These are phyloP conservation scores for Pulveroboletus sp. DNA, from an alignment of 768 basidiomycete species.

Conservation along the genomic window DNA sequence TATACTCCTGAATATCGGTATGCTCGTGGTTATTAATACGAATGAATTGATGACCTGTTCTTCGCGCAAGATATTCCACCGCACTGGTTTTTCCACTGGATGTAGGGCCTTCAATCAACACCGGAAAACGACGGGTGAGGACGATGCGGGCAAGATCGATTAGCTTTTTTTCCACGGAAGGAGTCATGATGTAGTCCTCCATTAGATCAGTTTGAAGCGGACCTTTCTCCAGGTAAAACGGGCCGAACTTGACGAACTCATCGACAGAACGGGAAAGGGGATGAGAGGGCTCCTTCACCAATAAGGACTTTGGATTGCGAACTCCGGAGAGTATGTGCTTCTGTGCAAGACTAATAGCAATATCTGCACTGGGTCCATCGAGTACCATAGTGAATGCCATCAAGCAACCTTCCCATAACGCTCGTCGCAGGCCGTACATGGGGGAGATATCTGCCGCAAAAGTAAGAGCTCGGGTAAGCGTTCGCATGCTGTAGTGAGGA, in stretches of 20 bases:
- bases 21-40: slow-evolving; percentile 99
- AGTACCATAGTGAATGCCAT: slow-evolving; percentile 99
- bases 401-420: slow-evolving; percentile 93
- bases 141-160: slow-evolving; percentile 92
- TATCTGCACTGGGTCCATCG: slow-evolving; percentile 63
- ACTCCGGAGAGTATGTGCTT: slow-evolving; percentile 77
- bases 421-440: slow-evolving; percentile 76
- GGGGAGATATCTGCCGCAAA: slow-evolving; percentile 84
- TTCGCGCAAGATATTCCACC: slow-evolving; percentile 89
- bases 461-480: slow-evolving; percentile 83
- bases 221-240: slow-evolving; percentile 87
- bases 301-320: slow-evolving; percentile 73
- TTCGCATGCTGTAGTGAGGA: slow-evolving; percentile 98
- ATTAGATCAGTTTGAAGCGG: slow-evolving; percentile 56
- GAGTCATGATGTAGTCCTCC: slow-evolving; percentile 91
- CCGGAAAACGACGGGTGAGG: slow-evolving; percentile 84
- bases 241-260: slow-evolving; percentile 80
- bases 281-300: slow-evolving; percentile 64
- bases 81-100: slow-evolving; percentile 98
- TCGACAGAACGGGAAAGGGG: slow-evolving; percentile 45
- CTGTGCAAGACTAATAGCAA: slow-evolving; percentile 68
- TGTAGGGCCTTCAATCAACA: slow-evolving; percentile 96
- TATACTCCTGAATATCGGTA: slow-evolving; percentile 98
- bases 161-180: slow-evolving; percentile 93
- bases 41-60: slow-evolving; percentile 93